These are phyloP conservation scores for Phyllosticta citribraziliensis DNA, from an alignment of 2,329 filamentous ascomycete genomes.

Conservation along the genomic window DNA sequence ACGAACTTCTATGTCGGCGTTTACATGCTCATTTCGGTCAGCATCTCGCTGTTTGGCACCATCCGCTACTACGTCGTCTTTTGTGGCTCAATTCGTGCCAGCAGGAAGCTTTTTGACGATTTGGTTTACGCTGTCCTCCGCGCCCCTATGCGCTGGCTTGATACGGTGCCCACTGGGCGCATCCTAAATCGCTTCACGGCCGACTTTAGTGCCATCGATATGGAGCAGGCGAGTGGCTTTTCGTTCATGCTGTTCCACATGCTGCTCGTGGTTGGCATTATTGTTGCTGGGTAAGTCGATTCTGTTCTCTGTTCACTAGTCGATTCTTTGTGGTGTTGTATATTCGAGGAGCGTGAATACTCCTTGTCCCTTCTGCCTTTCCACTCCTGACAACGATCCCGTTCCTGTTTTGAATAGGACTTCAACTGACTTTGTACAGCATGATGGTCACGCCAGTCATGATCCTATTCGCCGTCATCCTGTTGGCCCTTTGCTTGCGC, in stretches of 20 bases:
- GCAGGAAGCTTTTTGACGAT: conserved; percentile 56
- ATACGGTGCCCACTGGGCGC: conserved; percentile 67
- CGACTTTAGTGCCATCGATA: conserved; percentile 65
- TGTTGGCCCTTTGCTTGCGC: conserved; percentile 49
- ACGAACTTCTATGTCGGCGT: conserved; percentile 54
- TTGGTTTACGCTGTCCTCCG: conserved; percentile 59
- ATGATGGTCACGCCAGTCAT: conserved; percentile 8
- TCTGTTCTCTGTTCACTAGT: background rate
- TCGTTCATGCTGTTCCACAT: conserved; percentile 42
- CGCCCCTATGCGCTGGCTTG: conserved; percentile 54
- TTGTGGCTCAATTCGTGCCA: conserved; percentile 56
- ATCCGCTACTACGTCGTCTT: conserved; percentile 55
- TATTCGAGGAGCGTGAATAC: background rate
- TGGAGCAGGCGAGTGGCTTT: conserved; percentile 6
- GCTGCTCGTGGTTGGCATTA: conserved; percentile 54
- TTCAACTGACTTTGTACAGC: background rate
- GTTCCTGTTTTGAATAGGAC: background rate
- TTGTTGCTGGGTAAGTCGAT: conserved; percentile 45
- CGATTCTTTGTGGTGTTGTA: background rate
- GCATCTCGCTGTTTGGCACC: conserved; percentile 50
- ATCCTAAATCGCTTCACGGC: conserved; percentile 70
- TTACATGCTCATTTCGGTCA: conserved; percentile 53
- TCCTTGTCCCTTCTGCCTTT: conserved; percentile 11
- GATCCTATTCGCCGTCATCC: conserved; percentile 20
- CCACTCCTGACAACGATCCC: conserved; percentile 30